A percentile compares a stretch with the other conserved stretches of the same genome.
phyloP scores from a whole-genome alignment of 306 rosid species.

The Quillaja saponaria region DNA sequence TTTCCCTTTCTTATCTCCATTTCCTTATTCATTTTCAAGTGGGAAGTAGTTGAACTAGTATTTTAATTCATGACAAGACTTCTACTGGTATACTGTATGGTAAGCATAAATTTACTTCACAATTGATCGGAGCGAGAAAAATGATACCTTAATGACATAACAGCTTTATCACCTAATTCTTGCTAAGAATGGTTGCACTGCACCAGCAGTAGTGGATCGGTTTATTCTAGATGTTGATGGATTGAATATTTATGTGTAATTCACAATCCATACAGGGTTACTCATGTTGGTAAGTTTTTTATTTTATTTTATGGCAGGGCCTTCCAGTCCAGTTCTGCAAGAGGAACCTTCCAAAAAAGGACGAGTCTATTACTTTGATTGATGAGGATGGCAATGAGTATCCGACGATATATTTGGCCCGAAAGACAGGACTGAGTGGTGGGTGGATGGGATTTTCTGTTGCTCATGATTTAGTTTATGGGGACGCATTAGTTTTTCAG shows the following conservation, averaged over 20 bases:
- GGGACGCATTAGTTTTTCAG: constrained; percentile 80
- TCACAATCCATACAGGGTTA: neutral
- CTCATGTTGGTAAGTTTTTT: constrained; percentile 21
- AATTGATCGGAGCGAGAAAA: no score
- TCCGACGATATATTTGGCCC: constrained; percentile 50
- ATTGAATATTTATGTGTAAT: neutral
- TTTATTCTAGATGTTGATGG: neutral
- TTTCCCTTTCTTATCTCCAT: neutral
- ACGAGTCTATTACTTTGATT: constrained; percentile 46
- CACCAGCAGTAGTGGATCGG: neutral
- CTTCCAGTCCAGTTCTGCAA: constrained; percentile 59
- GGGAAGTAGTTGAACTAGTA: neutral
- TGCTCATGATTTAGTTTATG: constrained; percentile 74
- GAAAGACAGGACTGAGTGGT: constrained; percentile 67
- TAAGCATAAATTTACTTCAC: no score
- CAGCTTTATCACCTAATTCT: neutral
- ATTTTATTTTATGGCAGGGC: constrained; percentile 61
- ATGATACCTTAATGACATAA: neutral
- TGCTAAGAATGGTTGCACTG: neutral
- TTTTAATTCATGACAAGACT: no score
- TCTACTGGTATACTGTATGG: no score
- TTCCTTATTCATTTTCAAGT: neutral
- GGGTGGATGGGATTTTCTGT: constrained; percentile 83
- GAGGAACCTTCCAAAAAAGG: constrained; percentile 47
- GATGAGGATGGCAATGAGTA: constrained; percentile 63